Evolutionary conservation across 148 eudicot species (phyloP).

Genomic region (Heliosperma pusillum): DNA sequence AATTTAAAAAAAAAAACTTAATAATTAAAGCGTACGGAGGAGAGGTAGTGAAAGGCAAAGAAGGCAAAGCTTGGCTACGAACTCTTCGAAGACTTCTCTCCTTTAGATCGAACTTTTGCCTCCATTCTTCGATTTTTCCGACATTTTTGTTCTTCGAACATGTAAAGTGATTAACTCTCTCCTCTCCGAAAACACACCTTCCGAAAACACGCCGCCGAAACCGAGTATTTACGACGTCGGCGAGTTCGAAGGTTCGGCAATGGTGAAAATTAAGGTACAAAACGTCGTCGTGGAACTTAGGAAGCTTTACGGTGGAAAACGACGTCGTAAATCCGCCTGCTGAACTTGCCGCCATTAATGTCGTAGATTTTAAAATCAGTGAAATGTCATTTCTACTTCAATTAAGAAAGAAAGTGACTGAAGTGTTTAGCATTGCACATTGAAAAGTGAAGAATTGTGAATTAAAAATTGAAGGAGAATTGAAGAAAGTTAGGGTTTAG

Average conservation of each 20-base stretch:
- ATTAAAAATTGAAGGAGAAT: too few relatives aligned
- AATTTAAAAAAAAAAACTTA: too few relatives aligned
- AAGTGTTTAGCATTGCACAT: too few relatives aligned
- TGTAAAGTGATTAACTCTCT: slow-evolving; percentile 15
- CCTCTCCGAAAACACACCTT: too few relatives aligned
- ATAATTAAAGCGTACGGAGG: slow-evolving; percentile 1
- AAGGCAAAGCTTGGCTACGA: slow-evolving; percentile 53
- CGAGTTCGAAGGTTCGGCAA: slow-evolving; percentile 18
- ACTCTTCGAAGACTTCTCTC: slow-evolving; percentile 27
- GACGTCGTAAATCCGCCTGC: slow-evolving; percentile 51
- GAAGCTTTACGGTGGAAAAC: slow-evolving; percentile 27
- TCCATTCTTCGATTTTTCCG: slow-evolving; percentile 46
- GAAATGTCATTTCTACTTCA: background rate
- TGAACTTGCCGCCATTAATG: slow-evolving; percentile 52
- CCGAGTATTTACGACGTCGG: background rate
- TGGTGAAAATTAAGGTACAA: background rate
- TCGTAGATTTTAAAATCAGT: background rate
- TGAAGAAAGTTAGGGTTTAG: background rate
- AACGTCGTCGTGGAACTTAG: slow-evolving; percentile 19
- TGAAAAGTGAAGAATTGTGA: too few relatives aligned
- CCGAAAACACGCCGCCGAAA: slow-evolving; percentile 12
- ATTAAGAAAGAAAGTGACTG: too few relatives aligned
- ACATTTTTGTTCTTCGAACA: slow-evolving; percentile 28
- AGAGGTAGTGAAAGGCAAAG: slow-evolving; percentile 62
- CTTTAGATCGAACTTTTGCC: slow-evolving; percentile 31